These are phyloP conservation scores for Trametes meyenii DNA, from an alignment of 768 basidiomycete species.

Conservation along the genomic window DNA sequence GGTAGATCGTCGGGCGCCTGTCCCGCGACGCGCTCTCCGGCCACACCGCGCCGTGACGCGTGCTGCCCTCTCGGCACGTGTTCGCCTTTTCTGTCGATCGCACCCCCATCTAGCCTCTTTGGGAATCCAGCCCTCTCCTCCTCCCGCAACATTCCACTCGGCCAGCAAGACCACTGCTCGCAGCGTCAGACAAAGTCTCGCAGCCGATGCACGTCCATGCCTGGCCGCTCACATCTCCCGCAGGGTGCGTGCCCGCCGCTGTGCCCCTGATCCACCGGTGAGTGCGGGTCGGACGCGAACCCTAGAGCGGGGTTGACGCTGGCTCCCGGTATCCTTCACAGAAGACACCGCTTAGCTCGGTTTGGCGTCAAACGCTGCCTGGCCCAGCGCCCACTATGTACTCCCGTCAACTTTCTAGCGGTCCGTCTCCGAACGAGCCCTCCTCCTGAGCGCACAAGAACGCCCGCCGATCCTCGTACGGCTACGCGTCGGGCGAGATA, in stretches of 20 bases:
- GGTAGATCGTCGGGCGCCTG: not conserved
- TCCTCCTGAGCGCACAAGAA: not conserved
- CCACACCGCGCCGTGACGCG: constrained; percentile 19
- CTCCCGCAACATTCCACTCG: not conserved
- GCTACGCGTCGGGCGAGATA: not conserved
- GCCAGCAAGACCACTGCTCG: not conserved
- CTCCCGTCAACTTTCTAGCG: not conserved
- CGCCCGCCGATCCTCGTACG: not conserved
- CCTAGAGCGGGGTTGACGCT: not conserved
- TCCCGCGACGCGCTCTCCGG: not conserved
- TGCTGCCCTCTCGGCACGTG: constrained; percentile 5
- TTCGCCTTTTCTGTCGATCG: not conserved
- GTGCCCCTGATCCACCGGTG: no score
- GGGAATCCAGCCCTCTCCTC: not conserved
- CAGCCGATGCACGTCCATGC: no score
- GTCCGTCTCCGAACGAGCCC: not conserved
- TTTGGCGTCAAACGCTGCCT: not conserved
- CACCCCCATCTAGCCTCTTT: not conserved
- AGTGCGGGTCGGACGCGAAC: not conserved
- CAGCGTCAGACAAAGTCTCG: not conserved
- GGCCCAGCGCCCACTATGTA: not conserved
- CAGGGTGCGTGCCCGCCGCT: no score
- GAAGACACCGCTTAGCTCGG: constrained; percentile 15
- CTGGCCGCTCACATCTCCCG: no score
- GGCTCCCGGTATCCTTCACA: constrained; percentile 9